These are phyloP conservation scores for Piedraia hortae DNA, from an alignment of 2,329 filamentous ascomycete species.

Conservation along the genomic window DNA sequence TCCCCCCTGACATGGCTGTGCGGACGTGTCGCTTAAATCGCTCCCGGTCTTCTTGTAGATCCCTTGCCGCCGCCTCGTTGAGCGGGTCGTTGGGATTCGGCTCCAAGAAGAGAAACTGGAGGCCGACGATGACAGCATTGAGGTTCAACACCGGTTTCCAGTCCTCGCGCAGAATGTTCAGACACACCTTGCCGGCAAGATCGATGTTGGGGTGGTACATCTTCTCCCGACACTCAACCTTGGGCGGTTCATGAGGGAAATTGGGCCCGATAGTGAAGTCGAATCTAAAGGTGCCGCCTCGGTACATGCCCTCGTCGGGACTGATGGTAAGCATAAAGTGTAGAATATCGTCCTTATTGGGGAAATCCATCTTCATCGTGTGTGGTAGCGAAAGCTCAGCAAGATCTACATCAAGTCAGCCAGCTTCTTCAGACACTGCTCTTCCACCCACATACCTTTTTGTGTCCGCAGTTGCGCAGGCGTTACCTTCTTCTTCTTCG, in stretches of 20 bases:
- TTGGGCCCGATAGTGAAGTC: conserved; percentile 78
- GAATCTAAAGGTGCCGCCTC: conserved; percentile 65
- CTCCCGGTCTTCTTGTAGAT: conserved; percentile 62
- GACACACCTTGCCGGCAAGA: conserved; percentile 84
- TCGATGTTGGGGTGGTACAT: conserved; percentile 99
- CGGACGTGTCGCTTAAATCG: conserved; percentile 79
- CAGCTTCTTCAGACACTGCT: background rate
- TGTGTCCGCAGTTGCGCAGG: conserved; percentile 85
- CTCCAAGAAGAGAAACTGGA: conserved; percentile 91
- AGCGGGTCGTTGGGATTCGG: conserved; percentile 92
- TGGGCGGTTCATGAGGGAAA: conserved; percentile 91
- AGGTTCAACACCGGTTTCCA: conserved; percentile 97
- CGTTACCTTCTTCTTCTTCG: conserved; percentile 95
- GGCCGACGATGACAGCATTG: conserved; percentile 82
- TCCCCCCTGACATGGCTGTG: conserved; percentile 54
- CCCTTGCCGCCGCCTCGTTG: conserved; percentile 92
- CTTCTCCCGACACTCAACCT: conserved; percentile 90
- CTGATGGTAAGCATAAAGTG: conserved; percentile 61
- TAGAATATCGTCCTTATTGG: conserved; percentile 60
- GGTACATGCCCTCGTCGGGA: conserved; percentile 73
- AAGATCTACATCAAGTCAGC: conserved; percentile 31
- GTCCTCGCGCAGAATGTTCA: conserved; percentile 92
- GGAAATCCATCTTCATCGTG: conserved; percentile 60
- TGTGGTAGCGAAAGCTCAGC: conserved; percentile 51
- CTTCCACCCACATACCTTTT: conserved; percentile 37